phyloP scores from a whole-genome alignment of 225 moss, liverwort and hornwort genomes.

The Climacium dendroides region DNA sequence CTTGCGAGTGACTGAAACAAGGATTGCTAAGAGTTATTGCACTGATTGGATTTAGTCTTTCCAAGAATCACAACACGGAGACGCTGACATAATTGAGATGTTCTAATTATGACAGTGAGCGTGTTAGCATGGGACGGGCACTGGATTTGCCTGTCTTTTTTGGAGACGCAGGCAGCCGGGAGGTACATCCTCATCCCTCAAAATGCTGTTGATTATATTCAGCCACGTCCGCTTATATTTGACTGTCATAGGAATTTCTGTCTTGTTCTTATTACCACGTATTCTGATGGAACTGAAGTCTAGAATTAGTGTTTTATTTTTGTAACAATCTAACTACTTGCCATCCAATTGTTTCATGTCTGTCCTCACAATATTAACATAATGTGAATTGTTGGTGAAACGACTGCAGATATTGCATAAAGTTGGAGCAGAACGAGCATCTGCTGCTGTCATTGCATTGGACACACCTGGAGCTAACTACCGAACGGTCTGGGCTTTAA shows the following conservation, averaged over 20 bases:
- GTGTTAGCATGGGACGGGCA: slow-evolving; percentile 79
- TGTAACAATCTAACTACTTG: neutral
- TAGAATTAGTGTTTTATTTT: neutral
- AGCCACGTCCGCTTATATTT: neutral
- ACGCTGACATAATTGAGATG: neutral
- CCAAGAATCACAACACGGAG: neutral
- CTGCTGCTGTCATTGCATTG: slow-evolving; percentile 87
- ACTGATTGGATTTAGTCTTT: neutral
- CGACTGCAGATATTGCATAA: slow-evolving; percentile 75
- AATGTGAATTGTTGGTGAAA: neutral
- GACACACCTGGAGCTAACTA: slow-evolving; percentile 99
- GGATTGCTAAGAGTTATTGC: neutral
- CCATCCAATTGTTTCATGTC: neutral
- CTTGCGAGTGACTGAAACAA: neutral
- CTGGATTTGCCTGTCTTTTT: slow-evolving; percentile 92
- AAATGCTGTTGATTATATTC: neutral
- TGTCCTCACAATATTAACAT: neutral
- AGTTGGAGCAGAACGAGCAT: slow-evolving; percentile 85
- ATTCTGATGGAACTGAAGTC: neutral
- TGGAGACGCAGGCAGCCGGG: slow-evolving; percentile 93
- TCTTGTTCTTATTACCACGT: neutral
- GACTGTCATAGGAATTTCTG: neutral
- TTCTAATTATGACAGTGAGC: slow-evolving; percentile 47
- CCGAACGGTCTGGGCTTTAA: slow-evolving; percentile 90
- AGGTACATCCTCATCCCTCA: slow-evolving; percentile 29